Evolutionary conservation across 192 early-diverging fungal genomes (phyloP), one percentile per base, ranked within the genome.

Genomic region (Mortierella claussenii): DNA sequence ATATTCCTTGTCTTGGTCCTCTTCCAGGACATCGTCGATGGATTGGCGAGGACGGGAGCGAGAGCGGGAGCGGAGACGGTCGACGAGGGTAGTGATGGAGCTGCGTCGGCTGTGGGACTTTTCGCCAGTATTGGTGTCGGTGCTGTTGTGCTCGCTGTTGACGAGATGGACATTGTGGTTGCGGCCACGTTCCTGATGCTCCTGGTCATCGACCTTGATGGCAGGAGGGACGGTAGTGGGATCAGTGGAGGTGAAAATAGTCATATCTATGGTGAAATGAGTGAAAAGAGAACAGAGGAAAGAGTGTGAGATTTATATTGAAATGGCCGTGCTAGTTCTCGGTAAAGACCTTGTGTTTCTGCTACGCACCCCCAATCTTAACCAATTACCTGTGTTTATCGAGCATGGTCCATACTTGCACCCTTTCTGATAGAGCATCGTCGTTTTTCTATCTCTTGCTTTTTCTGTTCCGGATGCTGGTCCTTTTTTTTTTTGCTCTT

Each of bases 41-140:
- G 32, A 24, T 13, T n/a, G 27, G 20, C 48, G 33, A 34, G 66
- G 60, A n/a, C 49, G 48, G 42, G 57, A 68, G 24, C 66, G 66
- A 10, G 66, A 60, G 13, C 66, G 66, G 17, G 65, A 68, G 26
- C 46, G 32, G 36, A 69, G 57, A 11, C 66, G 47, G 7, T 60
- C 28, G 49, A 59, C 56, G 40, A 69, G 36, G 42, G 34, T 49
- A 20, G 56, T 17, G 50, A 69, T 60, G 34, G 66, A 69, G 37
- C 49, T 31, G 42, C 56, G 57, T 13, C 66, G 48, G 30, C 57
- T 60, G 15, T n/a, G 18, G n/a, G 54, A 24, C 40, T 66, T 34
- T 48, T 23, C 46, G 0, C 33, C n/a, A n/a, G 32, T 28, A 12
- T 53, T 27, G 51, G 10, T 55, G 43, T 3, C 8, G 55, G 0